Percentiles rank a stretch among this genome's conserved stretches.
Evolutionary conservation across 768 basidiomycete species (phyloP).

Genomic region (Inosperma sp.): DNA sequence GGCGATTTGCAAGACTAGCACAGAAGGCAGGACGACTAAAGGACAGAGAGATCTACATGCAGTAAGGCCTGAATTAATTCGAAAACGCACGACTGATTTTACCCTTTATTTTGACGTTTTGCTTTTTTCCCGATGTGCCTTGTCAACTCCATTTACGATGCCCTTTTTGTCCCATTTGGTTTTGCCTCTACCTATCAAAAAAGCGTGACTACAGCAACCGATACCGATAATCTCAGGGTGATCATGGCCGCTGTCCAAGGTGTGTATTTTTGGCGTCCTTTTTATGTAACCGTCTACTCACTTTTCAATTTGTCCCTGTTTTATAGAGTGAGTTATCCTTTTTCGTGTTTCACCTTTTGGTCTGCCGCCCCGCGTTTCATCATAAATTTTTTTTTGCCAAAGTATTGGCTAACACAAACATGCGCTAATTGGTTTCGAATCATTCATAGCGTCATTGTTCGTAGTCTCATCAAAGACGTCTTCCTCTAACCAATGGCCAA

Average conservation of each 20-base stretch:
- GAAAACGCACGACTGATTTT: background rate
- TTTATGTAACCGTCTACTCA: background rate
- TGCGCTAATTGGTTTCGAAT: background rate
- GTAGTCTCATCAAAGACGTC: background rate
- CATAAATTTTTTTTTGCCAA: background rate
- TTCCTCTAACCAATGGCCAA: background rate
- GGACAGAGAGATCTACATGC: conserved; percentile 89
- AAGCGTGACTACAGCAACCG: conserved; percentile 86
- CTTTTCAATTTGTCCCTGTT: conserved; percentile 14
- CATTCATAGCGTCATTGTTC: background rate
- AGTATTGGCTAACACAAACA: background rate
- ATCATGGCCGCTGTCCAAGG: conserved; percentile 97
- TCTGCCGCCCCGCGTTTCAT: background rate
- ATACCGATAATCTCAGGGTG: conserved; percentile 83
- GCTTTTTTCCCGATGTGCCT: too few relatives aligned
- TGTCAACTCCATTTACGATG: background rate
- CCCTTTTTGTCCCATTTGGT: background rate
- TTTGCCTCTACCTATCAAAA: too few relatives aligned
- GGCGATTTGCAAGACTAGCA: conserved; percentile 74
- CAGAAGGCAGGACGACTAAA: conserved; percentile 82
- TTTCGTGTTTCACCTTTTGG: conserved; percentile 12
- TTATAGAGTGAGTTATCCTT: conserved; percentile 56
- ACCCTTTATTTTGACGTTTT: background rate
- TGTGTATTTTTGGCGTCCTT: conserved; percentile 33
- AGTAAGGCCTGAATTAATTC: conserved; percentile 49